These are phyloP conservation scores for Cyberlindnera americana DNA, from an alignment of 805 yeast species.

Conservation along the genomic window DNA sequence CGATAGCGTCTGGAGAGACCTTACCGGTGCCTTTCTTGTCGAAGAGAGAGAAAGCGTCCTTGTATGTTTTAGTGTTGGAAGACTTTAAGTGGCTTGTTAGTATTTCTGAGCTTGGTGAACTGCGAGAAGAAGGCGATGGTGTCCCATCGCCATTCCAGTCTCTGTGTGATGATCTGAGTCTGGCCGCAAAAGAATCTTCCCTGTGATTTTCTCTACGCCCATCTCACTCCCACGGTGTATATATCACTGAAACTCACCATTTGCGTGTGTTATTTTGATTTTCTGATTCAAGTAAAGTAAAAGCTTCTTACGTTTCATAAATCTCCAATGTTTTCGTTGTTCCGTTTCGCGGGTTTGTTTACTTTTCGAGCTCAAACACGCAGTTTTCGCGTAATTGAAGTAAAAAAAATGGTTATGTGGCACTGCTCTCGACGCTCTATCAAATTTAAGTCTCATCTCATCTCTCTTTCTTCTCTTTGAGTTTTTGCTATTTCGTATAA, in stretches of 20 bases:
- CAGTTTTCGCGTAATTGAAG: too few relatives aligned
- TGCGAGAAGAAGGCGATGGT: too few relatives aligned
- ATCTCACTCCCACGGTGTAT: too few relatives aligned
- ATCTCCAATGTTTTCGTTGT: conserved; percentile 5
- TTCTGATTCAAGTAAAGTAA: background rate
- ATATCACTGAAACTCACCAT: background rate
- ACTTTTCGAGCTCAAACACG: too few relatives aligned
- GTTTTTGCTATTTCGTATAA: too few relatives aligned
- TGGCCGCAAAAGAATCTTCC: too few relatives aligned
- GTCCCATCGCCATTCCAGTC: too few relatives aligned
- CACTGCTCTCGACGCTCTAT: background rate
- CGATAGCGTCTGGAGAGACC: conserved; percentile 79
- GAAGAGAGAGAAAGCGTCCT: conserved; percentile 94
- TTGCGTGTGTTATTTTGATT: background rate
- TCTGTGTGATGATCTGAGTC: too few relatives aligned
- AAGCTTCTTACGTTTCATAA: background rate
- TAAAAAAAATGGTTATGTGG: background rate
- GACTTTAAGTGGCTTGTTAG: conserved; percentile 8
- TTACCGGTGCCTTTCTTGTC: conserved; percentile 95
- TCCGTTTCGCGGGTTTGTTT: conserved; percentile 14
- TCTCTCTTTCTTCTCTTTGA: background rate
- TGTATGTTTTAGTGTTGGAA: conserved; percentile 42
- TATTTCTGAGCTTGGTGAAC: too few relatives aligned
- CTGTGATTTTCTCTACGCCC: too few relatives aligned
- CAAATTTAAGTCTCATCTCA: background rate